These are phyloP conservation scores for Nothophoma quercina DNA, from an alignment of 2,329 filamentous ascomycete species.

Conservation along the genomic window DNA sequence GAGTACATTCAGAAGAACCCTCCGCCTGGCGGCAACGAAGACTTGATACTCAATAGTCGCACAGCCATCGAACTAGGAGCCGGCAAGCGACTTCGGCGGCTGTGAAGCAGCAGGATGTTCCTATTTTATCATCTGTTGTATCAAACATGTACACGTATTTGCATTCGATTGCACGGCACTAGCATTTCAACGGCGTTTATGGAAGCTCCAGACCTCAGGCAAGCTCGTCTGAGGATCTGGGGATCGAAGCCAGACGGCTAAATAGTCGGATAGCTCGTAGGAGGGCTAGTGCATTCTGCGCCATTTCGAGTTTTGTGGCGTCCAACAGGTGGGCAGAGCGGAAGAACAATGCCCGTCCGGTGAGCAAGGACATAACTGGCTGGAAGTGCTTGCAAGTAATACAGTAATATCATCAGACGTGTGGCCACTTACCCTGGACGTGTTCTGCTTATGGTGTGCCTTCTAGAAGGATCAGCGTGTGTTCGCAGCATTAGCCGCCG, in stretches of 20 bases:
- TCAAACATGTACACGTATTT: conserved; percentile 23
- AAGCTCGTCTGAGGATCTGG: conserved; percentile 4
- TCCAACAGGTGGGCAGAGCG: conserved; percentile 1
- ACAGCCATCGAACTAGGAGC: conserved; percentile 50
- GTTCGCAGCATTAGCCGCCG: conserved; percentile 21
- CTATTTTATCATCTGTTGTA: conserved; percentile 24
- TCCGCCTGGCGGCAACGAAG: conserved; percentile 39
- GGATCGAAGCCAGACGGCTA: conserved; percentile 5
- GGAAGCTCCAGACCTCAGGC: conserved; percentile 1
- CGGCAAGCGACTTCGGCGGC: conserved; percentile 43
- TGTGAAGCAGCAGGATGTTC: conserved; percentile 18
- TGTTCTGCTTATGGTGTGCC: neutral
- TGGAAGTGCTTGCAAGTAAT: neutral
- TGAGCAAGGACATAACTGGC: neutral
- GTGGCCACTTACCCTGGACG: neutral
- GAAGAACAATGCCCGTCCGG: neutral
- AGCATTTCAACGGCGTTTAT: conserved; percentile 36
- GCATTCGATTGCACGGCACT: conserved; percentile 26
- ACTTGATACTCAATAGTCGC: conserved; percentile 42
- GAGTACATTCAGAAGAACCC: conserved; percentile 53
- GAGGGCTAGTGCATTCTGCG: conserved; percentile 15
- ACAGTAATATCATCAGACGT: neutral
- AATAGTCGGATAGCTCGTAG: conserved; percentile 14
- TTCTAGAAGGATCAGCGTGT: conserved; percentile 21
- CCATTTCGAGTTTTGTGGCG: conserved; percentile 18